phyloP scores from a whole-genome alignment of 257 asterid genomes.

The Verbascum thapsus region DNA sequence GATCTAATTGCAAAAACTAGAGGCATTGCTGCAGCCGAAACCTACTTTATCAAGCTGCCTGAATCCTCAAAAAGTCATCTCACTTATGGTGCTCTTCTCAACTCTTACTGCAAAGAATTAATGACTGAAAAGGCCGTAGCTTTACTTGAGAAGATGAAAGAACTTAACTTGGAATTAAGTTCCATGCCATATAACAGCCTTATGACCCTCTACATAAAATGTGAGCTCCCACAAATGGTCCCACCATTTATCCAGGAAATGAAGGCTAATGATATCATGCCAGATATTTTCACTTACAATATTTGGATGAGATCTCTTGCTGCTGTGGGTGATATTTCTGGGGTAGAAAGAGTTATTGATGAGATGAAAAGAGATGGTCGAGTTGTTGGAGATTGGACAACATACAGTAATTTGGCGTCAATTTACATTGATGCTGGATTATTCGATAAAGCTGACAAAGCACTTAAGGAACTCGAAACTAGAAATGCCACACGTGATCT shows the following conservation, averaged over 20 bases:
- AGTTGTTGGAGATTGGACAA: conserved; percentile 86
- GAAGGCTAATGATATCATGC: conserved; percentile 70
- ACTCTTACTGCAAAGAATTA: conserved; percentile 79
- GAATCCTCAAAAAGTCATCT: conserved; percentile 74
- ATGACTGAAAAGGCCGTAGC: conserved; percentile 74
- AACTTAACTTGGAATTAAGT: conserved; percentile 68
- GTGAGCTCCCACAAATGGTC: conserved; percentile 51
- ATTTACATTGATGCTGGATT: conserved; percentile 77
- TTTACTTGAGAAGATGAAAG: conserved; percentile 81
- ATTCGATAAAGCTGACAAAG: conserved; percentile 72
- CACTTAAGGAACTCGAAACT: conserved; percentile 87
- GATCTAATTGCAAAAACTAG: conserved; percentile 77
- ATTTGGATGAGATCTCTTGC: conserved; percentile 98
- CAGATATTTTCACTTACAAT: conserved; percentile 72
- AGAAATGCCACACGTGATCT: conserved; percentile 52
- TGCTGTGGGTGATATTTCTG: conserved; percentile 66
- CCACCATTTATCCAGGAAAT: conserved; percentile 83
- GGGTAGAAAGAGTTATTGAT: conserved; percentile 85
- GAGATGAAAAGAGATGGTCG: conserved; percentile 96
- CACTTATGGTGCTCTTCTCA: conserved; percentile 83
- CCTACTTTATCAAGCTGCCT: conserved; percentile 67
- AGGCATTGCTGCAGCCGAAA: conserved; percentile 75
- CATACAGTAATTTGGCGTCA: conserved; percentile 92
- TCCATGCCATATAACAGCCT: conserved; percentile 89
- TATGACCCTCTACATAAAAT: conserved; percentile 76